Evolutionary conservation across 345 rosid genomes (phyloP), one percentile per base, ranked within the genome.

Genomic region (Gossypium anomalum): DNA sequence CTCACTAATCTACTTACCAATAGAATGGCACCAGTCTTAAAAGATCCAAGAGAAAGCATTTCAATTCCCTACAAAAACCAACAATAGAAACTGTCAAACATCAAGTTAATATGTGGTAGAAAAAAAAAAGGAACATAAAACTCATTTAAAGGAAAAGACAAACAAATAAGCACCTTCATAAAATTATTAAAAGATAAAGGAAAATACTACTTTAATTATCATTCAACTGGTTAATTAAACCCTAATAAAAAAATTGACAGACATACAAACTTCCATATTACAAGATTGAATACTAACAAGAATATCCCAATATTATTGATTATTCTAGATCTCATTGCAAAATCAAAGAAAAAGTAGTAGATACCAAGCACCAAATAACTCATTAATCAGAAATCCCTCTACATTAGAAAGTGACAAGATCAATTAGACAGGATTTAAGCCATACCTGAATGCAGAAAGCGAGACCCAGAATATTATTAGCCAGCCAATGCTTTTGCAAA

Each of bases 381-480:
- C 53, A 61, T 23, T 78, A 52, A 70, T 56, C 20, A 27, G 7
- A 14, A 49, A 34, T 1, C 19, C 6, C 34, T 2, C 1, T 27
- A 23, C 9, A 70, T 73, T 19, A 34, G 66, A 51, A 63, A 47
- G 43, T 15, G 8, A 9, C 20, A 56, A 67, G 44, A 19, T 43
- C 15, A 20, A 29, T 51, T 55, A 60, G 45, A 66, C 53, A 27
- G 22, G 55, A 71, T 60, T 58, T 58, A 71, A 34, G 73, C 34
- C 85, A 77, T 71, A 96, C 99, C 99, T 96, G 99, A 84, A 96
- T 90, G 87, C 97, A 93, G 88, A 96, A 96, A 63, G 99, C 89
- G 58, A 96, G 88, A 63, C 99, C 99, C 79, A 96, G 86, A 79
- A 87, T 82, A 64, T 96, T 96, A 87, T 96, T 96, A 48, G 99